Base-by-base conservation (phyloP, 306 rosid species). In the Cyamopsis tetragonoloba region DNA sequence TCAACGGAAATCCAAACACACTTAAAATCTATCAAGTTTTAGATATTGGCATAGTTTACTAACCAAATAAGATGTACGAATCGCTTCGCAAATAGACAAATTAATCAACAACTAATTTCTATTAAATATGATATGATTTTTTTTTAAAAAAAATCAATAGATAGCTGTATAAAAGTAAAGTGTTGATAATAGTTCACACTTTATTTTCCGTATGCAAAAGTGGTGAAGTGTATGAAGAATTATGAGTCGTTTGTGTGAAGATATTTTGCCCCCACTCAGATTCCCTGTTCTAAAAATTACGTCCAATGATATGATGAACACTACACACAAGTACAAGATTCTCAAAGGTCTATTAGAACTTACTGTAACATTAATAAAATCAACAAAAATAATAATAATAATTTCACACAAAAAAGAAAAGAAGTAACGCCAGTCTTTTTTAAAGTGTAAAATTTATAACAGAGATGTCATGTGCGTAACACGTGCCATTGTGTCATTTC, bases 401-500 rank as follows among this genome's bases (percentile, higher is more conserved):
- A n/a, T n/a, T n/a, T n/a, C n/a, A n/a, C n/a, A n/a, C n/a, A n/a
- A n/a, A n/a, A n/a, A n/a, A n/a, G n/a, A n/a, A n/a, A n/a, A n/a
- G n/a, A n/a, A n/a, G n/a, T n/a, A n/a, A n/a, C n/a, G n/a, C n/a
- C n/a, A n/a, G n/a, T n/a, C n/a, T n/a, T n/a, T n/a, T n/a, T n/a
- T n/a, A n/a, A n/a, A n/a, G n/a, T n/a, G n/a, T n/a, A n/a, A 50
- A 62, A 49, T 49, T 28, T 20, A 42, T 43, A 13, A 46, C 15
- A 5, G 26, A 14, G 8, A 15, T 48, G 2, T n/a, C 51, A 24
- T 11, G 51, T 67, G 66, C 31, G 28, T 4, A 39, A 10, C 58
- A 68, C 50, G 23, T 60, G 50, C 68, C 46, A 46, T 38, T 56
- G 27, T 67, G 56, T 48, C 56, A 15, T 67, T 48, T 67, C 37